phyloP scores from a whole-genome alignment of 1,284 basidiomycete species.

The Pseudozyma pruni region DNA sequence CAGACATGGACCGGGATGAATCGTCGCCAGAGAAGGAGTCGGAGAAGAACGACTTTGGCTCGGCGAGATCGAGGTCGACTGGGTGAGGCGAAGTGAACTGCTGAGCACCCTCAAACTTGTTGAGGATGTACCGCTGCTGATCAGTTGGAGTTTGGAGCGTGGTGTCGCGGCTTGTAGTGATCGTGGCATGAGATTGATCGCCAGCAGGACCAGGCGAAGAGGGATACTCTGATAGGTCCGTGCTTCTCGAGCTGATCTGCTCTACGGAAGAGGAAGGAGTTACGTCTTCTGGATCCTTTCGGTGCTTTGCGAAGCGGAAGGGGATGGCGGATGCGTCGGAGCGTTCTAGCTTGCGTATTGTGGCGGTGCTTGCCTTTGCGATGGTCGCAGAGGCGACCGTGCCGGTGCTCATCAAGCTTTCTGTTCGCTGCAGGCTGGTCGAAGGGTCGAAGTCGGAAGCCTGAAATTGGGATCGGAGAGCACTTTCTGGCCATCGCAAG shows the following conservation, averaged over 20 bases:
- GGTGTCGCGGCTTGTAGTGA: constrained; percentile 23
- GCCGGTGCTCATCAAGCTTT: constrained; percentile 42
- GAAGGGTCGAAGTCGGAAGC: not conserved
- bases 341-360: constrained; percentile 32
- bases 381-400: constrained; percentile 33
- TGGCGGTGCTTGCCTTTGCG: constrained; percentile 39
- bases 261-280: constrained; percentile 29
- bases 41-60: constrained; percentile 25
- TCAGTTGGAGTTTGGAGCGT: constrained; percentile 9
- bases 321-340: constrained; percentile 22
- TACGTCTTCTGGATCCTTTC: constrained; percentile 12
- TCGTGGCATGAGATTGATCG: constrained; percentile 19
- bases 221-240: constrained; percentile 16
- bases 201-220: constrained; percentile 13
- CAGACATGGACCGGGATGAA: constrained; percentile 10
- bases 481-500: constrained; percentile 8
- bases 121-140: not conserved
- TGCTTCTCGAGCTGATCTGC: constrained; percentile 16
- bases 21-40: constrained; percentile 24
- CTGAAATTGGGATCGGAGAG: constrained; percentile 10
- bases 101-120: not conserved
- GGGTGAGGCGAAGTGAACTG: not conserved
- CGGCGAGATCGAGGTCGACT: constrained; percentile 6
- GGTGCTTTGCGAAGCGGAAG: constrained; percentile 27
- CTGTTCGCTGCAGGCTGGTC: constrained; percentile 20